Conservation (phyloP, 257 asterid species). For the Lycium ferocissimum region DNA sequence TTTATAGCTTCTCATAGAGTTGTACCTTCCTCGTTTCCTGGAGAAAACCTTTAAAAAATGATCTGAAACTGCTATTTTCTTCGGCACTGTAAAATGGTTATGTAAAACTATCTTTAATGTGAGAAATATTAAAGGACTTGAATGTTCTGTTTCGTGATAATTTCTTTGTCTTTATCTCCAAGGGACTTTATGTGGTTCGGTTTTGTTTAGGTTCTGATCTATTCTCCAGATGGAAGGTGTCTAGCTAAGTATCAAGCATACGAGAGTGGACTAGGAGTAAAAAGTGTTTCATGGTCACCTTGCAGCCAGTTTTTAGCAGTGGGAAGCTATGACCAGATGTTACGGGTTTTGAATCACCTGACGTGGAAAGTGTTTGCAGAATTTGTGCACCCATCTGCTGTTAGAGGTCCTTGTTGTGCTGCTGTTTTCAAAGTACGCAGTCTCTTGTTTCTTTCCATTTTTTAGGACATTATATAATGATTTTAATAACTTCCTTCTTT, state of each 20-base stretch:
- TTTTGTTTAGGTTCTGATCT: constrained; percentile 74
- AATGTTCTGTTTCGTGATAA: not conserved
- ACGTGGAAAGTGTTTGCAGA: constrained; percentile 99
- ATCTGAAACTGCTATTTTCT: not conserved
- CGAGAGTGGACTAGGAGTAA: constrained; percentile 96
- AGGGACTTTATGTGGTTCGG: constrained; percentile 32
- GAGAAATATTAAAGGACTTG: not conserved
- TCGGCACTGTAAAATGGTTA: not conserved
- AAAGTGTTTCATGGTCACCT: constrained; percentile 96
- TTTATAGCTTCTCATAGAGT: constrained; percentile 10
- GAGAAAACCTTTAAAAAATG: not conserved
- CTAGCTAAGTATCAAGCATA: constrained; percentile 95
- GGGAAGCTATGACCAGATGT: constrained; percentile 98
- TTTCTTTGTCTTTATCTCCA: constrained; percentile 15
- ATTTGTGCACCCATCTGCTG: constrained; percentile 76
- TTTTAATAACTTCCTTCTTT: constrained; percentile 25
- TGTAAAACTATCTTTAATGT: not conserved
- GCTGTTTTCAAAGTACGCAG: constrained; percentile 81
- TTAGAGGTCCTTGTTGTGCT: constrained; percentile 95
- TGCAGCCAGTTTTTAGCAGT: constrained; percentile 97
- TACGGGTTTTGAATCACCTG: constrained; percentile 95
- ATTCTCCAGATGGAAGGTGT: constrained; percentile 98
- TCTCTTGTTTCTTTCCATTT: constrained; percentile 28
- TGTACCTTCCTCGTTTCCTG: not conserved
- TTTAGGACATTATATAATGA: constrained; percentile 23